Conservation (phyloP, 306 rosid genomes). For the Alnus glutinosa region DNA sequence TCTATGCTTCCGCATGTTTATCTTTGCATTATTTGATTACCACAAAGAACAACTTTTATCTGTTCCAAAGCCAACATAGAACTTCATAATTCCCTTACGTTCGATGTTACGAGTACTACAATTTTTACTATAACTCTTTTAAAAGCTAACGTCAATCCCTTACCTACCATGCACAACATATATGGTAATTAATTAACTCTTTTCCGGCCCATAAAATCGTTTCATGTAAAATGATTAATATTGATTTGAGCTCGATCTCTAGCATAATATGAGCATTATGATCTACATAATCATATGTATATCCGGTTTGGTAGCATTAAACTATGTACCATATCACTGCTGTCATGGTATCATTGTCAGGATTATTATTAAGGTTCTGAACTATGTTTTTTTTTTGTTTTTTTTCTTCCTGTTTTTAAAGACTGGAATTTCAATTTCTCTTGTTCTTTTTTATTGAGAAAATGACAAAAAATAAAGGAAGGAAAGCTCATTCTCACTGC, state of each 20-base stretch:
- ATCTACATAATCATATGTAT: background rate
- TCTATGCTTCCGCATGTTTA: constrained; percentile 47
- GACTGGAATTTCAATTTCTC: constrained; percentile 35
- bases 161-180: too few relatives aligned
- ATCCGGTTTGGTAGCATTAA: background rate
- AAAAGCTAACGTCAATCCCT: too few relatives aligned
- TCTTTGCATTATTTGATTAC: constrained; percentile 39
- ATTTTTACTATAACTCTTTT: too few relatives aligned
- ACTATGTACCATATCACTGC: constrained; percentile 14
- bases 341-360: constrained; percentile 33
- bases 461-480: constrained; percentile 70
- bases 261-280: background rate
- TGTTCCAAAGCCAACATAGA: constrained; percentile 13
- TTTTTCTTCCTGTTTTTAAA: constrained; percentile 8
- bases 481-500: constrained; percentile 88
- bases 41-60: constrained; percentile 22
- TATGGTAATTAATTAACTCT: too few relatives aligned
- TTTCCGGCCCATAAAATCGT: too few relatives aligned
- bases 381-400: constrained; percentile 25
- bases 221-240: too few relatives aligned
- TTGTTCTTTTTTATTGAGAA: constrained; percentile 50
- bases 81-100: background rate
- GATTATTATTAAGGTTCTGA: constrained; percentile 34
- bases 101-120: too few relatives aligned
- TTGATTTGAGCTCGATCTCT: too few relatives aligned